Evolutionary conservation across 495 filamentous ascomycete genomes (phyloP).

Genomic region (Viridothelium virens): DNA sequence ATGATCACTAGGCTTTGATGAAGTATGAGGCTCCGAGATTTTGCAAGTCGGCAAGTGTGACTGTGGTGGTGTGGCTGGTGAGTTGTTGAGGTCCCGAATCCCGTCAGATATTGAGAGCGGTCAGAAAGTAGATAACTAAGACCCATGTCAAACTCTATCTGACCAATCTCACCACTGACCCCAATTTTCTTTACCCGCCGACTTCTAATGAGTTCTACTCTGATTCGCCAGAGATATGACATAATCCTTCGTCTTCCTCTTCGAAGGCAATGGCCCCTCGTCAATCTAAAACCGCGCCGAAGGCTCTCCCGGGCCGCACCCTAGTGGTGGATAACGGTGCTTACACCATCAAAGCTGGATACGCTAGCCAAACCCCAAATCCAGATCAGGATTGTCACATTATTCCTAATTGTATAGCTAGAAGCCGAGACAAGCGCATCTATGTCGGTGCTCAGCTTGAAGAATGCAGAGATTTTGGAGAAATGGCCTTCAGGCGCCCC

Average conservation of each 20-base stretch:
- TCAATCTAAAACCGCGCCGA: neutral
- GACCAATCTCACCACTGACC: too few species aligned
- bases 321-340: conserved; percentile 93
- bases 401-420: conserved; percentile 83
- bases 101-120: too few species aligned
- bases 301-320: conserved; percentile 27
- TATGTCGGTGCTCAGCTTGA: conserved; percentile 77
- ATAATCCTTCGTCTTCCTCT: neutral
- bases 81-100: too few species aligned
- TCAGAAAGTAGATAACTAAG: too few species aligned
- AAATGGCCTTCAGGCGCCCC: conserved; percentile 77
- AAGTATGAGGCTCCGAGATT: too few species aligned
- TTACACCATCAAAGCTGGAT: conserved; percentile 88
- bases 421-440: conserved; percentile 66
- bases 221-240: neutral
- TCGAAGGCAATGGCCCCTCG: neutral
- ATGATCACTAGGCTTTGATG: too few species aligned
- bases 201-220: too few species aligned
- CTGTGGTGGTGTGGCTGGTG: too few species aligned
- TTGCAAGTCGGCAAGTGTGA: too few species aligned
- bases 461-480: conserved; percentile 79
- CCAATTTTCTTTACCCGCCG: too few species aligned
- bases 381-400: conserved; percentile 48
- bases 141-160: too few species aligned
- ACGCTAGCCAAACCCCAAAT: conserved; percentile 40